Conservation (phyloP, 306 rosid genomes). For the Castanopsis chinensis region DNA sequence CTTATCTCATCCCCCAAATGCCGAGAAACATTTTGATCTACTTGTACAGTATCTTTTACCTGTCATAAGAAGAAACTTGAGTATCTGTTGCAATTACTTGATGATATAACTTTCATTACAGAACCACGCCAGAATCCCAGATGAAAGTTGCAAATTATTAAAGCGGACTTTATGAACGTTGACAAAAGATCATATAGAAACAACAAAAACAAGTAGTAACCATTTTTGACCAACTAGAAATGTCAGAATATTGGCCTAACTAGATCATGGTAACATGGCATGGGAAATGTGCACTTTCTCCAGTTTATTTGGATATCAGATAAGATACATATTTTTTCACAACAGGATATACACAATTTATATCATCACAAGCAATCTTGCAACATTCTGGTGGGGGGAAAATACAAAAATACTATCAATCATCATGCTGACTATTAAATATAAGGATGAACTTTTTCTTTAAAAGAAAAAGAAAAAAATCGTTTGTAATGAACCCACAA, state of each 20-base stretch:
- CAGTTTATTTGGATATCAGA: background rate
- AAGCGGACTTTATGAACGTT: background rate
- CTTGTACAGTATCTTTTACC: conserved; percentile 93
- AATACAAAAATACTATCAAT: background rate
- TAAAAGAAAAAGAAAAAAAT: too few species aligned
- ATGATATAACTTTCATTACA: conserved; percentile 5
- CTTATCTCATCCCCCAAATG: conserved; percentile 72
- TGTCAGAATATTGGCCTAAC: conserved; percentile 1
- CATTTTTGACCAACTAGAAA: background rate
- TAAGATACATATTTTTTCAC: background rate
- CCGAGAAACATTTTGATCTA: conserved; percentile 86
- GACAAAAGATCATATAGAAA: background rate
- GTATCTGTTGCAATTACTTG: conserved; percentile 13
- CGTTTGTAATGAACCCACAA: background rate
- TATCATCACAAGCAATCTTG: background rate
- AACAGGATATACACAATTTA: background rate
- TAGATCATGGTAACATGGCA: background rate
- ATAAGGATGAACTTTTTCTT: too few species aligned
- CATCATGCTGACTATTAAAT: background rate
- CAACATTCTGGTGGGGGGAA: background rate
- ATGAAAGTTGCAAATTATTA: background rate
- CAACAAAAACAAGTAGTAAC: background rate
- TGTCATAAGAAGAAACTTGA: conserved; percentile 32
- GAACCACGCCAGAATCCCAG: background rate
- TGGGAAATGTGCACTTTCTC: background rate